These are phyloP conservation scores for Lactuca saligna DNA, from an alignment of 129 eudicot genomes.

Conservation along the genomic window DNA sequence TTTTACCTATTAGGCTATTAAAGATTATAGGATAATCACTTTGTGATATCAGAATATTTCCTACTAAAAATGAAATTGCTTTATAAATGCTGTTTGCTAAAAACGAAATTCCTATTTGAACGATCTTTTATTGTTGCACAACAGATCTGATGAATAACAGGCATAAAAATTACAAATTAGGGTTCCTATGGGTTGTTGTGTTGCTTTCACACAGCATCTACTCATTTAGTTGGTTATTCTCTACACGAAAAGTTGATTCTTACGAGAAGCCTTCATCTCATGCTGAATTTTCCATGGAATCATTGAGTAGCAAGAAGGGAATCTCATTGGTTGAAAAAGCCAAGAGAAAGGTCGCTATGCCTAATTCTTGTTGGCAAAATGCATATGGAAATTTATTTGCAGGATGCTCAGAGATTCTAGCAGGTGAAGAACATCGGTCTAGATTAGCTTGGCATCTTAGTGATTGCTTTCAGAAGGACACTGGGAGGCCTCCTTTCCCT, in stretches of 20 bases:
- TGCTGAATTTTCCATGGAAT: conserved; percentile 46
- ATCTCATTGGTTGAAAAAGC: conserved; percentile 35
- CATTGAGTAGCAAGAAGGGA: conserved; percentile 37
- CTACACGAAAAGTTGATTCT: neutral
- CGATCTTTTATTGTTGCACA: neutral
- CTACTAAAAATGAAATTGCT: neutral
- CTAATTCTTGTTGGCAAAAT: conserved; percentile 16
- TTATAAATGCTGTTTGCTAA: no score
- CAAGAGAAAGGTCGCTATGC: conserved; percentile 25
- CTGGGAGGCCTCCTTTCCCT: conserved; percentile 56
- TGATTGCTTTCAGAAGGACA: conserved; percentile 56
- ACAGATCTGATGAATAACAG: neutral
- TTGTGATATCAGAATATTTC: neutral
- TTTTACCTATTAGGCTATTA: neutral
- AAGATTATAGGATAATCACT: neutral
- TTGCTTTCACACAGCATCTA: neutral
- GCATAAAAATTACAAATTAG: neutral
- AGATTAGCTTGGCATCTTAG: conserved; percentile 61
- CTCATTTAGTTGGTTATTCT: neutral
- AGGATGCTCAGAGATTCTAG: conserved; percentile 52
- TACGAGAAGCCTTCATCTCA: neutral
- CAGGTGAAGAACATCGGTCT: conserved; percentile 24
- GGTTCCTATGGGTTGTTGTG: neutral
- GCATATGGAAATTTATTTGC: conserved; percentile 45
- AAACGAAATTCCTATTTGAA: no score